phyloP scores from a whole-genome alignment of 306 rosid species.

The Oxytropis ochrocephala region DNA sequence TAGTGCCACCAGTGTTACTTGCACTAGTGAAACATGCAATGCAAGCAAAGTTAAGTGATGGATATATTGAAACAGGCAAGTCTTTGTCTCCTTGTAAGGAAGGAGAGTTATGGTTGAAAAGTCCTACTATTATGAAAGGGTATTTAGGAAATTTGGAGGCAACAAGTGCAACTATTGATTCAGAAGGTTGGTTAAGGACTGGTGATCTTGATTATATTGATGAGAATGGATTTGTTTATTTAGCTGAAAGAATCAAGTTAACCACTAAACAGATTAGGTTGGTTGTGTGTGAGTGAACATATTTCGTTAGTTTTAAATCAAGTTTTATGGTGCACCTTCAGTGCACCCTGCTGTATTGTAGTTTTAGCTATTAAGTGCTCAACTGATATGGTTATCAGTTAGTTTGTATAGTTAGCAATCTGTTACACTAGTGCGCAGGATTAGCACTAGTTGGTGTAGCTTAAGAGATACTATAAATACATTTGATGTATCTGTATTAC shows the following conservation, averaged over 20 bases:
- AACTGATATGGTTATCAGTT: too few relatives aligned
- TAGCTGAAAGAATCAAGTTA: slow-evolving; percentile 73
- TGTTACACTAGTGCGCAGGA: too few relatives aligned
- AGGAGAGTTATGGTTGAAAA: slow-evolving; percentile 82
- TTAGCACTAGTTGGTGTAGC: too few relatives aligned
- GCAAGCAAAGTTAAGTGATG: slow-evolving; percentile 29
- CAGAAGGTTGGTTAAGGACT: slow-evolving; percentile 74
- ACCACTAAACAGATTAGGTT: too few relatives aligned
- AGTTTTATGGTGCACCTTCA: too few relatives aligned
- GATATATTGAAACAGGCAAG: slow-evolving; percentile 46
- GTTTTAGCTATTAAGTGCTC: too few relatives aligned
- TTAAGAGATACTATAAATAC: too few relatives aligned
- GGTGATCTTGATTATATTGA: slow-evolving; percentile 84
- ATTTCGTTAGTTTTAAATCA: too few relatives aligned
- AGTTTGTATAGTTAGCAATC: too few relatives aligned
- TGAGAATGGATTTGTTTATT: slow-evolving; percentile 54
- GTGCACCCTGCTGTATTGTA: too few relatives aligned
- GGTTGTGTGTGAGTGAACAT: too few relatives aligned
- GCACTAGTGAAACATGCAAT: slow-evolving; percentile 53
- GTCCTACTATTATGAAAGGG: slow-evolving; percentile 68
- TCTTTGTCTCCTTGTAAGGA: slow-evolving; percentile 53
- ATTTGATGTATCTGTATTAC: too few relatives aligned
- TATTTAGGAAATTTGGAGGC: slow-evolving; percentile 71
- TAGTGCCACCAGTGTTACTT: slow-evolving; percentile 84
- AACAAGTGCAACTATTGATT: slow-evolving; percentile 48